A percentile compares a stretch with the other conserved stretches of the same genome.
Evolutionary conservation across 2,329 filamentous ascomycete species (phyloP).

Genomic region (Clarireedia hainanense): DNA sequence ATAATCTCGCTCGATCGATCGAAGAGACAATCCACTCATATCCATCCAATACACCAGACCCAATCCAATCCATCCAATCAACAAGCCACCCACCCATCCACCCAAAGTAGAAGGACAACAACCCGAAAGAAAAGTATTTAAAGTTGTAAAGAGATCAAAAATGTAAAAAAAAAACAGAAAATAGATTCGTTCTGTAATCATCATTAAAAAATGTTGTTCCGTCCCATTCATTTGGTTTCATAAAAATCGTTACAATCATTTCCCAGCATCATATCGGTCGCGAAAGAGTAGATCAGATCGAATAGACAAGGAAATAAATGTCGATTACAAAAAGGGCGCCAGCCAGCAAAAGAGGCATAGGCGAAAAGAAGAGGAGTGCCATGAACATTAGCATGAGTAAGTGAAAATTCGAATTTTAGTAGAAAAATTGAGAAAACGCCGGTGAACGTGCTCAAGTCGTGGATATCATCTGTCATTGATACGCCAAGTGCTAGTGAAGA

Average conservation of each 20-base stretch:
- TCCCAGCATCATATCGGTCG: background rate
- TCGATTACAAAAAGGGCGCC: background rate
- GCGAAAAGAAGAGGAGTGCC: background rate
- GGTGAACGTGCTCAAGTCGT: background rate
- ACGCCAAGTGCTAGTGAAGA: background rate
- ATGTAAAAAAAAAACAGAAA: background rate
- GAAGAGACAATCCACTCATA: too few species aligned
- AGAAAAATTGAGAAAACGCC: background rate
- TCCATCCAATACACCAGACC: too few species aligned
- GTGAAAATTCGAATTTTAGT: background rate
- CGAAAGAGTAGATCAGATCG: background rate
- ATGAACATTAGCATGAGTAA: background rate
- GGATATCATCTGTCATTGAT: background rate
- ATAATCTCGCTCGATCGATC: too few species aligned
- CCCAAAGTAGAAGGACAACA: background rate
- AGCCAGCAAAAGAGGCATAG: background rate
- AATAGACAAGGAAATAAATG: background rate
- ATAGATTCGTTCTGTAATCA: background rate
- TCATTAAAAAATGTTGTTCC: background rate
- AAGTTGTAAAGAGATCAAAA: background rate
- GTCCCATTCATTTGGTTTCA: background rate
- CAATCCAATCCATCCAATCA: too few species aligned
- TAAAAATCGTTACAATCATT: slow-evolving; percentile 7
- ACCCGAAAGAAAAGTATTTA: background rate
- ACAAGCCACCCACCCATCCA: background rate